These are phyloP conservation scores for Marchantia polymorpha DNA, from an alignment of 225 moss, liverwort and hornwort genomes.

Conservation along the genomic window DNA sequence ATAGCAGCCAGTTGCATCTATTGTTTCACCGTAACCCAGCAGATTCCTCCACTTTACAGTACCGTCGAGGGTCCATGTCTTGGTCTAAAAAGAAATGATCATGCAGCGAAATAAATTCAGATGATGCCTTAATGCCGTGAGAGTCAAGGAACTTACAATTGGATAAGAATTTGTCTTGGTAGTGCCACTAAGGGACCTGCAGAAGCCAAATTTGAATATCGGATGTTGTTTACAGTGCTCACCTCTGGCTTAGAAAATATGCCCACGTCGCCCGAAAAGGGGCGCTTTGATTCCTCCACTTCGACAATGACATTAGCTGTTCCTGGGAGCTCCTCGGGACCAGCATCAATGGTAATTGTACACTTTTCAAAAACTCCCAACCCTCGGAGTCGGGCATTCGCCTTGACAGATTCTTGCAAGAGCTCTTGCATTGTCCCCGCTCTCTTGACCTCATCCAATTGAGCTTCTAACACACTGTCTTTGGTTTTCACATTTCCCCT, in stretches of 20 bases:
- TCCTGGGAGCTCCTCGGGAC: conserved; percentile 85
- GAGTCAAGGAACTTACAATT: not conserved
- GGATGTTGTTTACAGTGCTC: conserved; percentile 24
- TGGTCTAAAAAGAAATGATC: conserved; percentile 55
- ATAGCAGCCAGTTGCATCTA: conserved; percentile 98
- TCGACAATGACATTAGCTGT: conserved; percentile 97
- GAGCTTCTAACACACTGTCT: conserved; percentile 88
- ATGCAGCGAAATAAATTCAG: conserved; percentile 23
- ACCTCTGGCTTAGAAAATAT: conserved; percentile 98
- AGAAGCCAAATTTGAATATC: not conserved
- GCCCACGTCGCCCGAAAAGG: conserved; percentile 92
- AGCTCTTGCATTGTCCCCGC: conserved; percentile 96
- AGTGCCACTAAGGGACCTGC: not conserved
- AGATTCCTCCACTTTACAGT: conserved; percentile 96
- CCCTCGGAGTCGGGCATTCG: conserved; percentile 79
- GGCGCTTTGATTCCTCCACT: conserved; percentile 85
- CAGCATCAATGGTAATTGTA: conserved; percentile 93
- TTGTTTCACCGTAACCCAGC: conserved; percentile 80
- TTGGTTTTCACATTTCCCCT: conserved; percentile 89
- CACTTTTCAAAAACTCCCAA: conserved; percentile 94
- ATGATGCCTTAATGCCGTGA: not conserved
- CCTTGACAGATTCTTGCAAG: conserved; percentile 80
- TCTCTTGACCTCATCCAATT: conserved; percentile 73
- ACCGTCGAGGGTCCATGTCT: conserved; percentile 94
- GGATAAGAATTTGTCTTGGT: not conserved